phyloP scores from a whole-genome alignment of 75 land plant genomes.

The Cryptomeria japonica region DNA sequence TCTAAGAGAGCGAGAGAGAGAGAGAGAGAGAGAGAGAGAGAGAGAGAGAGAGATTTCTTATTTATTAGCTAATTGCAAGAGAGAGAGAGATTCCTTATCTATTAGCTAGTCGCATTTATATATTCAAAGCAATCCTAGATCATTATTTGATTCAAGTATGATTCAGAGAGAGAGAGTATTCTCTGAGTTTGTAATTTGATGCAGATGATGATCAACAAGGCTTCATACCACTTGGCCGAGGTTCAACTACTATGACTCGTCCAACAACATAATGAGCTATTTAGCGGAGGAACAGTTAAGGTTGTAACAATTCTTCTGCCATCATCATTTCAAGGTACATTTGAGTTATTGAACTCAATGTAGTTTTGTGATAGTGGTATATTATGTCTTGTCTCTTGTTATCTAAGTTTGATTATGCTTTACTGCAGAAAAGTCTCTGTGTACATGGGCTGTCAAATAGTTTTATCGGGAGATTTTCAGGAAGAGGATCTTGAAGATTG shows the following conservation, averaged over 20 bases:
- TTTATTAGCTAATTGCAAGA: not conserved
- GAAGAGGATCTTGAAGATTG: not conserved
- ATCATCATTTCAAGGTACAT: not conserved
- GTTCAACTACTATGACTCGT: constrained; percentile 65
- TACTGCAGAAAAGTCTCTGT: not conserved
- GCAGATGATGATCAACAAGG: constrained; percentile 26
- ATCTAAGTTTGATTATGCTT: not conserved
- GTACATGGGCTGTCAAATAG: not conserved
- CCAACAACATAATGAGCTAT: constrained; percentile 54
- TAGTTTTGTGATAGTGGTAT: not conserved
- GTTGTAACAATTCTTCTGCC: not conserved
- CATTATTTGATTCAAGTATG: not conserved
- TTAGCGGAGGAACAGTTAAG: not conserved
- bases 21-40: no score
- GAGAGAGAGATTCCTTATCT: not conserved
- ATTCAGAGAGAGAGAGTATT: not conserved
- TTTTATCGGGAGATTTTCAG: not conserved
- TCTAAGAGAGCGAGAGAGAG: no score
- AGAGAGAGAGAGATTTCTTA: no score
- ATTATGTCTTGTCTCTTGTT: not conserved
- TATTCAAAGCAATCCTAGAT: constrained; percentile 17
- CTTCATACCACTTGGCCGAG: constrained; percentile 50
- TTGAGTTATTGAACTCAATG: not conserved
- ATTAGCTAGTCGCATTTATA: not conserved
- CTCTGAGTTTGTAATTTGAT: not conserved